Evolutionary conservation across 2,329 filamentous ascomycete genomes (phyloP).

Genomic region (Verruconis gallopava): DNA sequence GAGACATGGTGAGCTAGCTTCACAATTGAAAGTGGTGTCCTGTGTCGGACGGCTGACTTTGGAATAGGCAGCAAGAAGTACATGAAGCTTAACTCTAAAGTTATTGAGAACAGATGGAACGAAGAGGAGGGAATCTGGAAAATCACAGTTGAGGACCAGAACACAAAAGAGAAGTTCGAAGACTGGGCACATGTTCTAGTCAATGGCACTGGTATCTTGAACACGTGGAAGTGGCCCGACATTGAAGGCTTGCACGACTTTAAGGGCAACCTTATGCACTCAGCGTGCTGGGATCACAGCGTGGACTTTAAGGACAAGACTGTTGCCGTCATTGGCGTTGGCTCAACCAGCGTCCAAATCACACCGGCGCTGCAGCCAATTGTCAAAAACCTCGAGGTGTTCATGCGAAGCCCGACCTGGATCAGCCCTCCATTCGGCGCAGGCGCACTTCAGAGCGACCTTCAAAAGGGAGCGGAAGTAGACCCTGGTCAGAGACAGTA

Average conservation of each 20-base stretch:
- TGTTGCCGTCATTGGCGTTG: slow-evolving; percentile 22
- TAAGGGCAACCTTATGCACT: slow-evolving; percentile 32
- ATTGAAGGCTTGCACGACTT: slow-evolving; percentile 35
- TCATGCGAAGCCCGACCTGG: slow-evolving; percentile 28
- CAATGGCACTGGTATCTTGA: slow-evolving; percentile 24
- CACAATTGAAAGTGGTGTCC: neutral
- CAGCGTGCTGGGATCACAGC: slow-evolving; percentile 26
- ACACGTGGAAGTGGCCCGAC: slow-evolving; percentile 32
- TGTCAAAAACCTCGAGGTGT: slow-evolving; percentile 22
- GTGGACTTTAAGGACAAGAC: slow-evolving; percentile 16
- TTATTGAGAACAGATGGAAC: slow-evolving; percentile 32
- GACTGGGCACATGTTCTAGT: slow-evolving; percentile 17
- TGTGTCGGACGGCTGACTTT: too few relatives aligned
- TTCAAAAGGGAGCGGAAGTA: slow-evolving; percentile 19
- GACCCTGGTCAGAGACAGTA: slow-evolving; percentile 24
- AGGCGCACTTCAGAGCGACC: slow-evolving; percentile 21
- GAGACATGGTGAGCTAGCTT: slow-evolving; percentile 13
- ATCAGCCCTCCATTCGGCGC: slow-evolving; percentile 27
- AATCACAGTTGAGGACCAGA: slow-evolving; percentile 13
- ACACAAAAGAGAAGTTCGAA: slow-evolving; percentile 20
- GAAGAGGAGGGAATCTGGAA: slow-evolving; percentile 29
- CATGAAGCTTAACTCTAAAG: slow-evolving; percentile 31
- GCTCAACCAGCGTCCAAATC: slow-evolving; percentile 24
- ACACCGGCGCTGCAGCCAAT: slow-evolving; percentile 27
- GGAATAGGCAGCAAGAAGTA: slow-evolving; percentile 26